These are phyloP conservation scores for Globisporangium middletonii DNA, from an alignment of 352 stramenopile species.

Conservation along the genomic window DNA sequence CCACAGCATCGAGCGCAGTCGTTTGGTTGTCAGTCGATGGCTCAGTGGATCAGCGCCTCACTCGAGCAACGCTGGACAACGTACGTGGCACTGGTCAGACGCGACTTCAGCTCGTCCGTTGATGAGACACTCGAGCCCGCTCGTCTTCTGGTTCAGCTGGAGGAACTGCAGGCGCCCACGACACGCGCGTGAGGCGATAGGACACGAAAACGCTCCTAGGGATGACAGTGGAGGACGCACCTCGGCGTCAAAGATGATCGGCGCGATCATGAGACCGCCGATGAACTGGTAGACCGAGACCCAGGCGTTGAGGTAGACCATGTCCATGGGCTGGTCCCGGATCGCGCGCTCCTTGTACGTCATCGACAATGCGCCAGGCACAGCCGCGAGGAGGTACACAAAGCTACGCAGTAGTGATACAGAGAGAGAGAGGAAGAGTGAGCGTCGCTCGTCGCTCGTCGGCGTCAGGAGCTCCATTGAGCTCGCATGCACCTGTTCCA, in stretches of 20 bases:
- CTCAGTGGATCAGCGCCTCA: too few relatives aligned
- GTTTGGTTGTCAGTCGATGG: too few relatives aligned
- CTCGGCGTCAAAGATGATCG: conserved; percentile 75
- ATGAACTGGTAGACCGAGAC: conserved; percentile 85
- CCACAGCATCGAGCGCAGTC: background rate
- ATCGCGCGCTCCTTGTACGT: conserved; percentile 84
- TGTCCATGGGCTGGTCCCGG: conserved; percentile 79
- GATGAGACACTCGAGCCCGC: conserved; percentile 71
- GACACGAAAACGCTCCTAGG: background rate
- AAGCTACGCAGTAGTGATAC: conserved; percentile 21
- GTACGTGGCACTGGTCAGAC: conserved; percentile 73
- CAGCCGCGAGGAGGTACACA: conserved; percentile 70
- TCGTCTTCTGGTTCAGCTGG: conserved; percentile 78
- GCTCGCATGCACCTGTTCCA: conserved; percentile 58
- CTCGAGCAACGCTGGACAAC: conserved; percentile 1
- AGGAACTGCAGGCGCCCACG: conserved; percentile 19
- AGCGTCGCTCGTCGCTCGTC: background rate
- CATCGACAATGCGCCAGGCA: conserved; percentile 78
- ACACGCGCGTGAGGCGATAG: too few relatives aligned
- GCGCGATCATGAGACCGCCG: conserved; percentile 67
- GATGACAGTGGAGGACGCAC: conserved; percentile 9
- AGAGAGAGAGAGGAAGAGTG: background rate
- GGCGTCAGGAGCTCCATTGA: conserved; percentile 3
- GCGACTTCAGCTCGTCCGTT: conserved; percentile 63
- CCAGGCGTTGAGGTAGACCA: conserved; percentile 86